Conservation (phyloP, 2,329 filamentous ascomycete species). For the Aspergillus pseudonomiae region DNA sequence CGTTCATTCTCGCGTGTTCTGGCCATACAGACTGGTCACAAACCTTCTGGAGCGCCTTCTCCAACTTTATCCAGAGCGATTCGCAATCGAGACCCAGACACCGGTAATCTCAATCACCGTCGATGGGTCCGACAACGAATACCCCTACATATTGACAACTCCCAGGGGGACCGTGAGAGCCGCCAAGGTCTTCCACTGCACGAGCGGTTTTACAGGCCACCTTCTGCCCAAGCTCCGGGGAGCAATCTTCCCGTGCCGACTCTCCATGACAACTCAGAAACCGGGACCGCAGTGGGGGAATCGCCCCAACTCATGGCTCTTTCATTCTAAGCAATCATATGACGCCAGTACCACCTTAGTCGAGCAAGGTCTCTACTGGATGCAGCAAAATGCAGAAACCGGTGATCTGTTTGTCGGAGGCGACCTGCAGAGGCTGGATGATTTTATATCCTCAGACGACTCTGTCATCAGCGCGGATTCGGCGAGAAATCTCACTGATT, state of each 20-base stretch:
- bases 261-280: conserved; percentile 41
- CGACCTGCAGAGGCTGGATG: conserved; percentile 16
- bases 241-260: conserved; percentile 35
- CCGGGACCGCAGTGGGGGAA: conserved; percentile 15
- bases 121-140: background rate
- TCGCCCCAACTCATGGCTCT: background rate
- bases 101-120: conserved; percentile 15
- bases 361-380: conserved; percentile 19
- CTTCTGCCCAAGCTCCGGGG: conserved; percentile 50
- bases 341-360: background rate
- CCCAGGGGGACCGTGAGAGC: conserved; percentile 47
- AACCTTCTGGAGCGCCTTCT: conserved; percentile 19
- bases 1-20: conserved; percentile 18
- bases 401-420: conserved; percentile 24
- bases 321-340: background rate
- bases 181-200: conserved; percentile 58
- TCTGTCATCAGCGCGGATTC: conserved; percentile 10
- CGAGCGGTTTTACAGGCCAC: conserved; percentile 55
- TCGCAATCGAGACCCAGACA: conserved; percentile 28
- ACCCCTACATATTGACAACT: conserved; percentile 48
- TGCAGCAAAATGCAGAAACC: conserved; percentile 23
- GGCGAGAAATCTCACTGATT: conserved; percentile 1
- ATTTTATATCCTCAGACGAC: conserved; percentile 18
- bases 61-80: conserved; percentile 6
- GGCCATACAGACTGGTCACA: conserved; percentile 31